Base-by-base conservation (phyloP, 305 asterid species). In the Fraxinus dipetala region DNA sequence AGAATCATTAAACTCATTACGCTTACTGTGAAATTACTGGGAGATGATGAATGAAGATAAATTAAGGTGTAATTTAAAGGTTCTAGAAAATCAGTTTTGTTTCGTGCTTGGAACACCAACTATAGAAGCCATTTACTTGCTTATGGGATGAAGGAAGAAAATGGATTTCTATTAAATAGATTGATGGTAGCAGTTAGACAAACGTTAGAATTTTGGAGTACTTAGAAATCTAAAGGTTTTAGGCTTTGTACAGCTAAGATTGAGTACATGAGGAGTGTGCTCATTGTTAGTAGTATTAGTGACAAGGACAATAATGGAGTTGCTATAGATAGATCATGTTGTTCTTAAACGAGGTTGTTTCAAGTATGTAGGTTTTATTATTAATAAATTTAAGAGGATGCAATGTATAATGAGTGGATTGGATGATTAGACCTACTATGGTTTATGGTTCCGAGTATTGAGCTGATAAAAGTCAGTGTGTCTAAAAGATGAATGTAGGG, bases 401-500 rank as follows among this genome's bases (percentile, higher is more conserved):
- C 34, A 28, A 67, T 24, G 73, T 26, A 69, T 30, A 69, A 69
- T 30, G 73, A 26, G 36, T 26, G 36, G 36, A 65, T 65, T 65
- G 35, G 75, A 28, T 69, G 6, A 32, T 70, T 32, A n/a, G 76
- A 31, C 43, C 11, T 32, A 31, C 45, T 32, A 72, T 32, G 24
- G 26, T 72, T 32, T 72, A 72, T 72, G 40, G 40, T 65, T 65
- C 73, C 36, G 18, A 14, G 24, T 31, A 11, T 70, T 31, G 43
- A 13, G 26, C 75, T 31, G 40, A 70, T 14, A 70, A 70, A 70
- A n/a, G 75, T 31, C 22, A 4, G 75, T 10, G 38, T 70, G 36
- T 70, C 73, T 70, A 31, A 70, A 70, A 70, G 40, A 70, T 31
- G 75, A 6, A 31, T 72, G 76, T 72, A 32, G 76, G 32, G 76